Conservation (phyloP, 164 flowering plant genomes). For the Dillenia turbinata region DNA sequence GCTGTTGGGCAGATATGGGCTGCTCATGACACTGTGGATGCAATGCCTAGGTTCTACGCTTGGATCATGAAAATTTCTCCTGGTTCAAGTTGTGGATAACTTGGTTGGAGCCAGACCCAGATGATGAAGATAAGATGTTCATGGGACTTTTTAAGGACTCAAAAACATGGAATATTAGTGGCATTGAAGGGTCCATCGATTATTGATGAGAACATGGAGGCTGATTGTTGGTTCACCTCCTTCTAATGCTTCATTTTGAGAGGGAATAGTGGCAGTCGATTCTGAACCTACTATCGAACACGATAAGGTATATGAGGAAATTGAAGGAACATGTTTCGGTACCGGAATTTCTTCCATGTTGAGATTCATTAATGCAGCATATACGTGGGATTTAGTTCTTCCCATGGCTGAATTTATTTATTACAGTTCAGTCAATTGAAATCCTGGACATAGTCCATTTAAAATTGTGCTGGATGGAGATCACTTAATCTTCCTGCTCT, state of each 20-base stretch:
- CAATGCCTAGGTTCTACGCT: no score
- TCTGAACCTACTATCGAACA: conserved; percentile 57
- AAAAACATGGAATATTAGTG: conserved; percentile 70
- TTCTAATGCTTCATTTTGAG: conserved; percentile 40
- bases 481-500: conserved; percentile 86
- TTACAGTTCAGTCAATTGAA: no score
- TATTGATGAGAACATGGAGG: conserved; percentile 64
- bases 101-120: no score
- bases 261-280: conserved; percentile 43
- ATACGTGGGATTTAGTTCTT: conserved; percentile 24
- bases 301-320: conserved; percentile 64
- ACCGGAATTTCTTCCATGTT: conserved; percentile 80
- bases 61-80: no score
- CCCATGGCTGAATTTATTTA: no score
- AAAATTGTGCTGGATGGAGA: conserved; percentile 89
- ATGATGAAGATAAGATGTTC: conserved; percentile 48
- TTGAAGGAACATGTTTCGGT: conserved; percentile 66
- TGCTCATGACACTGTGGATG: no score
- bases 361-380: conserved; percentile 68
- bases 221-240: conserved; percentile 55
- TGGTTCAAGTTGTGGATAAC: no score
- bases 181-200: conserved; percentile 79
- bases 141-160: conserved; percentile 75
- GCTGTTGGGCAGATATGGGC: no score
- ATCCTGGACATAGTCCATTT: conserved; percentile 66